These are phyloP conservation scores for Cucurbita argyrosperma DNA, from an alignment of 306 rosid species.

Conservation along the genomic window DNA sequence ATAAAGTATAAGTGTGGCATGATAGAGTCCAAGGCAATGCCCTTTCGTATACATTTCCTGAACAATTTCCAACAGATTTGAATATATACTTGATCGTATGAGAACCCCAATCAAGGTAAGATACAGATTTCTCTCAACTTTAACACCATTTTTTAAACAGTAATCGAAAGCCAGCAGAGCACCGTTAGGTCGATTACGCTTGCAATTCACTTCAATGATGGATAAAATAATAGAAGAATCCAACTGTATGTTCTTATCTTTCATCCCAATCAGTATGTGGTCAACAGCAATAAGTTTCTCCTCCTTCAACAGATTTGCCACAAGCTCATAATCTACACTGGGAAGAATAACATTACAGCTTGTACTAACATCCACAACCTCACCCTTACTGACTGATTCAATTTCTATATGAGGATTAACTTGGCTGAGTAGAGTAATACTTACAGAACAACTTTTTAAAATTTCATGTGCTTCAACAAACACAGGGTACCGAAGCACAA, in stretches of 20 bases:
- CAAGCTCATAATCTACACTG: conserved; percentile 32
- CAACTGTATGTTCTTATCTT: conserved; percentile 29
- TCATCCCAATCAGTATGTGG: conserved; percentile 30
- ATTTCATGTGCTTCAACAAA: conserved; percentile 41
- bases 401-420: conserved; percentile 51
- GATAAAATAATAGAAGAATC: conserved; percentile 30
- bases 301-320: conserved; percentile 34
- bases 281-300: conserved; percentile 44
- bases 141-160: conserved; percentile 26
- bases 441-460: conserved; percentile 35
- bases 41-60: conserved; percentile 46
- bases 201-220: conserved; percentile 45
- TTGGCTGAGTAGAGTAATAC: conserved; percentile 49
- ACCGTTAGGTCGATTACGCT: conserved; percentile 32
- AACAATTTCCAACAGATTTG: conserved; percentile 32
- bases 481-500: conserved; percentile 60
- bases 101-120: conserved; percentile 46
- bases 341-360: conserved; percentile 9
- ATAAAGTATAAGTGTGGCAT: conserved; percentile 37
- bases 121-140: conserved; percentile 40
- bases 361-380: conserved; percentile 8
- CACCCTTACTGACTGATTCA: conserved; percentile 20
- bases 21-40: conserved; percentile 53
- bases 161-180: conserved; percentile 53
- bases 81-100: conserved; percentile 32